phyloP scores from a whole-genome alignment of 371 early-diverging fungal genomes.

The Haplosporangium sp. region DNA sequence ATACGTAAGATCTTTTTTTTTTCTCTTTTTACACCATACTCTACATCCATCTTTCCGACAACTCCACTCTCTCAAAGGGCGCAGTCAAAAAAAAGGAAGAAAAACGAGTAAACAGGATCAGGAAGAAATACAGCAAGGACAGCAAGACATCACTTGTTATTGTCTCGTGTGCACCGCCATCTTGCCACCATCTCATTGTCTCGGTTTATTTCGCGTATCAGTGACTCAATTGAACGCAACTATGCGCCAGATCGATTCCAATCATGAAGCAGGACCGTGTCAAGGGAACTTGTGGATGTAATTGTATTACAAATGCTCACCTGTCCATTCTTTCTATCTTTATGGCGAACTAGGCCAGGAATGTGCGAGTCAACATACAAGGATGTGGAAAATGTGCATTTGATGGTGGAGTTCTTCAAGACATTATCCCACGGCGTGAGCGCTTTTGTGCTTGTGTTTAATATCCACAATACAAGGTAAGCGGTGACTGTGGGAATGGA shows the following conservation, averaged over 20 bases:
- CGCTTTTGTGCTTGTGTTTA: slow-evolving; percentile 69
- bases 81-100: too few relatives aligned
- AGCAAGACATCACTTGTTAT: too few relatives aligned
- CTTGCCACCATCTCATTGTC: too few relatives aligned
- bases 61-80: too few relatives aligned
- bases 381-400: slow-evolving; percentile 64
- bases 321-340: not conserved
- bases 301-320: too few relatives aligned
- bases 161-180: too few relatives aligned
- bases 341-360: slow-evolving; percentile 53
- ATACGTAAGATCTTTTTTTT: slow-evolving; percentile 38
- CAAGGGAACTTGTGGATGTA: too few relatives aligned
- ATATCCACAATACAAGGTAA: slow-evolving; percentile 57
- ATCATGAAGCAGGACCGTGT: not conserved
- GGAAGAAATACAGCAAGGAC: too few relatives aligned
- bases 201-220: too few relatives aligned
- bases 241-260: too few relatives aligned
- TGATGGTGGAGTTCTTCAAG: slow-evolving; percentile 69
- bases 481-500: not conserved
- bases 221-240: too few relatives aligned
- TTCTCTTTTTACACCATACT: not conserved
- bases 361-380: slow-evolving; percentile 63
- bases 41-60: not conserved
- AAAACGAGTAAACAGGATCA: too few relatives aligned
- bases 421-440: slow-evolving; percentile 68